Evolutionary conservation across 192 early-diverging fungal species (phyloP).

Genomic region (Backusella circina): DNA sequence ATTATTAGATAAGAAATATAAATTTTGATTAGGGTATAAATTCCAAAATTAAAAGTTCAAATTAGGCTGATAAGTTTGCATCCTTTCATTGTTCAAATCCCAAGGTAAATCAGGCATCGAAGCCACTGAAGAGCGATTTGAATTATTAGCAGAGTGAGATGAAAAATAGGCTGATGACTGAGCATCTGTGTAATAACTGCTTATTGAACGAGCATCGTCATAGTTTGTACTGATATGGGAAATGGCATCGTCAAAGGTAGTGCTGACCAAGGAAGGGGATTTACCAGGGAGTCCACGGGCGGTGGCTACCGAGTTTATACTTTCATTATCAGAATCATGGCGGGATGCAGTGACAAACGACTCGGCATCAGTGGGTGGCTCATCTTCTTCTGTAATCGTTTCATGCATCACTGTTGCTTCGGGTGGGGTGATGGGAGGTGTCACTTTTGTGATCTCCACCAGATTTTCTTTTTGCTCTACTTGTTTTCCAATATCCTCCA

Average conservation of each 20-base stretch:
- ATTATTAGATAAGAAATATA: not conserved
- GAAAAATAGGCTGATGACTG: constrained; percentile 3
- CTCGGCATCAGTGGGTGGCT: not conserved
- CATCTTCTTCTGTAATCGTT: not conserved
- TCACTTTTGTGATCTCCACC: not conserved
- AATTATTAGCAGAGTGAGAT: not conserved
- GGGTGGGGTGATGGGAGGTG: not conserved
- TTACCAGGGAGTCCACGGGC: not conserved
- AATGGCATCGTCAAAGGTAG: not conserved
- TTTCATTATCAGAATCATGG: not conserved
- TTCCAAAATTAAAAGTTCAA: not conserved
- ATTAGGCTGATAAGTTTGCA: not conserved
- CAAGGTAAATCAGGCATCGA: not conserved
- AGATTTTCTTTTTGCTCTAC: not conserved
- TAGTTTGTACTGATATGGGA: not conserved
- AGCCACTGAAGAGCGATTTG: not conserved
- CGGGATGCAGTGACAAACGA: constrained; percentile 3
- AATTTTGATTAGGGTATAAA: not conserved
- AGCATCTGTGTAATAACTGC: not conserved
- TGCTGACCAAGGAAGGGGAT: not conserved
- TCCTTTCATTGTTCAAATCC: not conserved
- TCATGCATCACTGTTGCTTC: not conserved
- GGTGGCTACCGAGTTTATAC: not conserved
- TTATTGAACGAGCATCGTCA: not conserved
- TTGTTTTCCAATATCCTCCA: not conserved